These are phyloP conservation scores for Excoecaria cochinchinensis DNA, from an alignment of 345 rosid genomes.

Conservation along the genomic window DNA sequence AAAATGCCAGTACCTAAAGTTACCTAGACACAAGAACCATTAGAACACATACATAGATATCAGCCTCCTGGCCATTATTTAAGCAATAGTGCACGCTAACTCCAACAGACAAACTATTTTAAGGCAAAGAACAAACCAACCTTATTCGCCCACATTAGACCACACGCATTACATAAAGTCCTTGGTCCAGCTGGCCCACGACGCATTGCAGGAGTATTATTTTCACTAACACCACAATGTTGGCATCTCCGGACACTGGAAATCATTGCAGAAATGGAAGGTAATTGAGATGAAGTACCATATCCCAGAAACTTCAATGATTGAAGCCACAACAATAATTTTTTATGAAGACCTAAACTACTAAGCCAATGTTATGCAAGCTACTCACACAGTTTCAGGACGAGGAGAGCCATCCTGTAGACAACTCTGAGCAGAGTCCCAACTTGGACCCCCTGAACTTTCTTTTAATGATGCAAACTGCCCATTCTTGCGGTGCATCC, in stretches of 20 bases:
- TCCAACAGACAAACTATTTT: background rate
- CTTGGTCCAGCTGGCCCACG: conserved; percentile 89
- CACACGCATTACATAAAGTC: conserved; percentile 77
- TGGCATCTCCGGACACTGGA: conserved; percentile 54
- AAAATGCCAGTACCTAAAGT: background rate
- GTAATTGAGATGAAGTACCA: background rate
- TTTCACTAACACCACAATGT: conserved; percentile 72
- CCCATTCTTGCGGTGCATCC: conserved; percentile 78
- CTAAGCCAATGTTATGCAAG: conserved; percentile 11
- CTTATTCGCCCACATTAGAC: conserved; percentile 93
- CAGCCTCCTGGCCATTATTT: background rate
- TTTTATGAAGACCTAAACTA: conserved; percentile 13
- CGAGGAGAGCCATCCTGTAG: conserved; percentile 44
- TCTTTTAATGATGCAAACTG: conserved; percentile 69
- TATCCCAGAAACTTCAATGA: background rate
- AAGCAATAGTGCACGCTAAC: background rate
- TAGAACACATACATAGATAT: background rate
- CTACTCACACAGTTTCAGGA: conserved; percentile 64
- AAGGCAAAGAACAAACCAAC: conserved; percentile 28
- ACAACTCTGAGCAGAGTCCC: conserved; percentile 52
- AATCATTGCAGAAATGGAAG: conserved; percentile 17
- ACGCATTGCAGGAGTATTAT: conserved; percentile 75
- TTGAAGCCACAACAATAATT: background rate
- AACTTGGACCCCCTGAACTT: conserved; percentile 44
- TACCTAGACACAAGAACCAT: background rate